phyloP scores from a whole-genome alignment of 495 filamentous ascomycete genomes.

The Parathielavia hyrcaniae region DNA sequence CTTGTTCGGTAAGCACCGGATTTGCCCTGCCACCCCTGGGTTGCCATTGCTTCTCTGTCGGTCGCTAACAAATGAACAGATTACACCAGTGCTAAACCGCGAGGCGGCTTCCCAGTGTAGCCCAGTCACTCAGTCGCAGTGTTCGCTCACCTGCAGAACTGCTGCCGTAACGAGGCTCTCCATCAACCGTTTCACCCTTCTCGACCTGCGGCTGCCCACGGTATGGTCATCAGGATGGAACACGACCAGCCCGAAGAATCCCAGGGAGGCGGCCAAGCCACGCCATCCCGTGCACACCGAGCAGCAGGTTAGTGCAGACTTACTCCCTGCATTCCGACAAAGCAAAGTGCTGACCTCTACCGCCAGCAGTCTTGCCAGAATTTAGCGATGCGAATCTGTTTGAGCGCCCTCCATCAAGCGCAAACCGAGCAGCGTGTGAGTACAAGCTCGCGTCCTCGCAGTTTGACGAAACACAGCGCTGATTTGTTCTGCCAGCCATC shows the following conservation, averaged over 20 bases:
- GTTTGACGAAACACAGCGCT: background rate
- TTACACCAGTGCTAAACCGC: background rate
- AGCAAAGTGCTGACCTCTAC: background rate
- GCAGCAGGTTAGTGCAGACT: background rate
- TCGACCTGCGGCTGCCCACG: background rate
- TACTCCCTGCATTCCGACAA: background rate
- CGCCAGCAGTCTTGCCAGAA: background rate
- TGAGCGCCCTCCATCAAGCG: background rate
- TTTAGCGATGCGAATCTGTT: background rate
- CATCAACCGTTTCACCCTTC: background rate
- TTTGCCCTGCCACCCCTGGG: background rate
- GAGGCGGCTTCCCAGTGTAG: background rate
- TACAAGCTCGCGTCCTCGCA: constrained; percentile 1
- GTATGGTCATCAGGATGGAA: background rate
- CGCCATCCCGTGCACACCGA: background rate
- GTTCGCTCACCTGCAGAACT: background rate
- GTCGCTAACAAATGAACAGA: background rate
- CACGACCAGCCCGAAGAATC: background rate
- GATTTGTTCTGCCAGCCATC: background rate
- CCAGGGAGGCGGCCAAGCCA: background rate
- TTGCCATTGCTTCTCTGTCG: constrained; percentile 1
- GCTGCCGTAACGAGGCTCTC: background rate
- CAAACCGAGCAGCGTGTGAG: background rate
- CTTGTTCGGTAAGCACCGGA: background rate
- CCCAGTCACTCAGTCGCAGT: background rate